A percentile compares a stretch with the other conserved stretches of the same genome.
Conservation (phyloP, 1,139 yeast species). For the Scheffersomyces segobiensis region DNA sequence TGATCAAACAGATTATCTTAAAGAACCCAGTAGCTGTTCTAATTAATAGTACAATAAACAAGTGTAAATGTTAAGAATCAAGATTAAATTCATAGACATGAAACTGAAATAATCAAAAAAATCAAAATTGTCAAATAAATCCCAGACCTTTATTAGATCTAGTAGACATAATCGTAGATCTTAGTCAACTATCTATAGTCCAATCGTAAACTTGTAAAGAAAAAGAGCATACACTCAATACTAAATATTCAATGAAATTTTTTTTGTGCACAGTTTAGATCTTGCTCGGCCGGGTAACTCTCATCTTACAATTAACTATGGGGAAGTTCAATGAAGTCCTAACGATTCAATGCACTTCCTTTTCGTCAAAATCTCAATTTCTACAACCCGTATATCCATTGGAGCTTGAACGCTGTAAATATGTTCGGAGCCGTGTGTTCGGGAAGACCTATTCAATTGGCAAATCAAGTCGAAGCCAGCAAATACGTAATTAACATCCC, state of each 20-base stretch:
- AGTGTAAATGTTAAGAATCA: too few species aligned
- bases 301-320: not conserved
- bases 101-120: too few species aligned
- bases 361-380: not conserved
- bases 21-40: not conserved
- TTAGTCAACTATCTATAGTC: not conserved
- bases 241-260: not conserved
- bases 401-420: not conserved
- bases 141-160: not conserved
- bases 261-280: not conserved
- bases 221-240: too few species aligned
- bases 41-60: not conserved
- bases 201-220: not conserved
- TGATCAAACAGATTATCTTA: not conserved
- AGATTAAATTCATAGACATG: too few species aligned
- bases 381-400: not conserved
- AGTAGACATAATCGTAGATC: not conserved
- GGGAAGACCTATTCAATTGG: constrained; percentile 55
- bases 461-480: constrained; percentile 61
- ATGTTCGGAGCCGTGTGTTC: constrained; percentile 63
- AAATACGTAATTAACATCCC: constrained; percentile 63
- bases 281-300: constrained; percentile 13
- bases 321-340: not conserved
- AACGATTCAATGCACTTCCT: not conserved
- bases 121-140: too few species aligned